phyloP scores from a whole-genome alignment of 148 eudicot species.

The Dysphania ambrosioides region DNA sequence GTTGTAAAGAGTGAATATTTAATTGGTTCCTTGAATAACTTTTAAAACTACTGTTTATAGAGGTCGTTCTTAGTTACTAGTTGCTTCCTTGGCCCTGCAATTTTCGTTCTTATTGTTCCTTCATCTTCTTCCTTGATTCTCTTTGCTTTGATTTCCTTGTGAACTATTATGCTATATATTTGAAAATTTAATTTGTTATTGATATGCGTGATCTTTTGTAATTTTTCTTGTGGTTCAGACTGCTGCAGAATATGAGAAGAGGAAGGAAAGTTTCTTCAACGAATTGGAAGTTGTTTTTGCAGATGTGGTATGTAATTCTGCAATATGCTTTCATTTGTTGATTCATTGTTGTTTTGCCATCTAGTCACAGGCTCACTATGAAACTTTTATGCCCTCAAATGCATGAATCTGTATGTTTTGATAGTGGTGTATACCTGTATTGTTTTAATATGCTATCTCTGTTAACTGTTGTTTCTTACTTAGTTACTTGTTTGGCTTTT shows the following conservation, averaged over 20 bases:
- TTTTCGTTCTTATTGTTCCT: not conserved
- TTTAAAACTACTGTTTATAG: not conserved
- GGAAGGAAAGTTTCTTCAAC: conserved; percentile 82
- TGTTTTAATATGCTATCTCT: no score
- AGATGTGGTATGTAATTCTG: conserved; percentile 66
- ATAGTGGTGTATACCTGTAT: no score
- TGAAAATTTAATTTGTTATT: not conserved
- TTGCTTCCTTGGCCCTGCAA: no score
- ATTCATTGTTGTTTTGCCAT: not conserved
- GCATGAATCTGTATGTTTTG: no score
- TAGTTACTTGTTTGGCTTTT: not conserved
- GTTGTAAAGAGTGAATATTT: no score
- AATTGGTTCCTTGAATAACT: no score
- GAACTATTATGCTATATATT: not conserved
- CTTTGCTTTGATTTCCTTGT: no score
- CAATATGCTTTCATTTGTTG: not conserved
- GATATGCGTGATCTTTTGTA: conserved; percentile 10
- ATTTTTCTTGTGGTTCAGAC: conserved; percentile 46
- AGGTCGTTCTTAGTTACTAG: not conserved
- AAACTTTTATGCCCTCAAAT: no score
- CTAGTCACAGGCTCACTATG: not conserved
- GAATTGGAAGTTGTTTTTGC: conserved; percentile 81
- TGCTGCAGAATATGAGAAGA: conserved; percentile 69
- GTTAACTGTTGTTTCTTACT: not conserved
- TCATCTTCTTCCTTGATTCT: not conserved